phyloP scores from a whole-genome alignment of 208 protist species.

The Trypanosoma vivax region DNA sequence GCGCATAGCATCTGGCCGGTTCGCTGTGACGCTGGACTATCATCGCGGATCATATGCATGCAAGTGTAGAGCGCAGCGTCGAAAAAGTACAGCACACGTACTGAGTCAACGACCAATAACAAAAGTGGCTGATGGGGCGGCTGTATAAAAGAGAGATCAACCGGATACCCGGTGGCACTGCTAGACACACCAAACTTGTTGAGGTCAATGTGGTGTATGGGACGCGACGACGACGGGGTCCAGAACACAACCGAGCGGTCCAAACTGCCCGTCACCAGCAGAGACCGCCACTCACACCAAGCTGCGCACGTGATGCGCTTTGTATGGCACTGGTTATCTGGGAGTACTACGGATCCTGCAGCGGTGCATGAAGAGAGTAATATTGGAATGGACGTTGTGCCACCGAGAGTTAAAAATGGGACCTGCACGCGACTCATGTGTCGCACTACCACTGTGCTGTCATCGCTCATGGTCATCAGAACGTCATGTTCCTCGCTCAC shows the following conservation, averaged over 20 bases:
- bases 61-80: conserved; percentile 48
- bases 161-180: conserved; percentile 48
- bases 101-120: conserved; percentile 69
- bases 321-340: conserved; percentile 29
- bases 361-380: not conserved
- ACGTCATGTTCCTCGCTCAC: conserved; percentile 40
- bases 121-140: conserved; percentile 25
- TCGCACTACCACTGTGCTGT: conserved; percentile 60
- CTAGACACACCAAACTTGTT: conserved; percentile 27
- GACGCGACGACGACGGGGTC: conserved; percentile 38
- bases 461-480: conserved; percentile 61
- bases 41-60: conserved; percentile 35
- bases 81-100: conserved; percentile 63
- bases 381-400: not conserved
- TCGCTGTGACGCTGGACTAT: conserved; percentile 30
- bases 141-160: conserved; percentile 72
- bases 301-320: conserved; percentile 64
- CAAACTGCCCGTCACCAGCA: conserved; percentile 64
- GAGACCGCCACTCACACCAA: conserved; percentile 29
- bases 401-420: conserved; percentile 55
- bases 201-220: conserved; percentile 49
- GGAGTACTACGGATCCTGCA: not conserved
- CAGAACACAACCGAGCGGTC: conserved; percentile 77
- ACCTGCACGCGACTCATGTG: conserved; percentile 46
- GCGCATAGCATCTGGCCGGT: conserved; percentile 51